Evolutionary conservation across 371 early-diverging fungal species (phyloP), one percentile per base, ranked within the genome.

Genomic region (Mucor mucedo): DNA sequence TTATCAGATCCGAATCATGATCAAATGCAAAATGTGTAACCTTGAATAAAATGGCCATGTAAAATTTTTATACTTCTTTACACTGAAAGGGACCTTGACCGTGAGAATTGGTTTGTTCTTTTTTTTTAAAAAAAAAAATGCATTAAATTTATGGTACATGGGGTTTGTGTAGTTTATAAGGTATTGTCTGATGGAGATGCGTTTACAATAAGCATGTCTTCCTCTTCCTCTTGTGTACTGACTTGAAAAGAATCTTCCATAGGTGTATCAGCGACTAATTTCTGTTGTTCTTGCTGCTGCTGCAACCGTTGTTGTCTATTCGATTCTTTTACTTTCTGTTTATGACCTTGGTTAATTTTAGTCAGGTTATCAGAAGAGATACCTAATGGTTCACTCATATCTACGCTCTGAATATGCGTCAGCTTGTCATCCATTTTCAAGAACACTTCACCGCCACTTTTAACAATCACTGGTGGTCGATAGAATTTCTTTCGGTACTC

Each of bases 371-470:
- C 66, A 7, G 35, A 32, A 10, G 73, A 72, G 1, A 76, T 65
- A 2, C 72, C 77, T 11, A 72, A 45, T 2, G 78, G 71, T 14
- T 76, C 69, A 28, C 66, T 71, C 21, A 65, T 44, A 63, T 81
- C 70, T 9, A 78, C 56, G 9, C 73, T 67, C 3, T 67, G 64
- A 3, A 77, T 58, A 48, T 68, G 75, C 4, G 70, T 75, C 28
- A 78, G 52, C 27, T 75, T 62, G 62, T 75, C 68, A 35, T 80
- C 76, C 77, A 84, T 78, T 57, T 84, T 84, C n/a, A 86, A 66
- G 50, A 85, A 74, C 9, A 84, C 83, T 55, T 84, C 85, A 40
- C 84, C 78, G 8, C 87, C 87, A 41, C 82, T 84, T 52, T 84
- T 77, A 14, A 87, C 85, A 42, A 85, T 80, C 10, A 87, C 84